A percentile compares a stretch with the other conserved stretches of the same genome.
phyloP scores from a whole-genome alignment of 352 stramenopile genomes.

The Globisporangium alternatum region DNA sequence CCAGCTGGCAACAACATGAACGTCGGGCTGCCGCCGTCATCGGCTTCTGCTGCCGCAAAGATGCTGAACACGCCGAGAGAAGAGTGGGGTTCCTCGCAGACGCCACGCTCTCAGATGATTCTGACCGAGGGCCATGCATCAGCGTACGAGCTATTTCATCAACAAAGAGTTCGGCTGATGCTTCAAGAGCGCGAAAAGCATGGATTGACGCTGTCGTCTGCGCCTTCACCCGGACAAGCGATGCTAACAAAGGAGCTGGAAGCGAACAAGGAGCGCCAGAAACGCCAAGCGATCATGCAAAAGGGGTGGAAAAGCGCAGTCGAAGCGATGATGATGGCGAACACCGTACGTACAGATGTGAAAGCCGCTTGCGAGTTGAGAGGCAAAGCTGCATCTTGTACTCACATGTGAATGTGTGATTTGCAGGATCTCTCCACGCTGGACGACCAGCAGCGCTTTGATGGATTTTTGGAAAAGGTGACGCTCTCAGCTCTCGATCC shows the following conservation, averaged over 20 bases:
- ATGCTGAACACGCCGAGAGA: constrained; percentile 69
- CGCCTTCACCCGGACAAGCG: constrained; percentile 77
- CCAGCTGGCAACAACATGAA: constrained; percentile 13
- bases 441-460: constrained; percentile 61
- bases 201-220: constrained; percentile 71
- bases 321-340: constrained; percentile 80
- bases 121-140: constrained; percentile 79
- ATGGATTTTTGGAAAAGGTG: constrained; percentile 62
- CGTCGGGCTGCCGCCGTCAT: constrained; percentile 39
- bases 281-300: constrained; percentile 86
- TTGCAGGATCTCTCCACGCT: constrained; percentile 42
- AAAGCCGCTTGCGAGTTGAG: background rate
- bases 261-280: constrained; percentile 86
- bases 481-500: constrained; percentile 56
- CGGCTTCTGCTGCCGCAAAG: constrained; percentile 35
- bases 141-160: constrained; percentile 85
- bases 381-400: background rate
- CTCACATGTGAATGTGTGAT: background rate
- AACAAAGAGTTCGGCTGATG: constrained; percentile 82
- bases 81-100: constrained; percentile 87
- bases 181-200: constrained; percentile 80
- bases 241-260: constrained; percentile 88
- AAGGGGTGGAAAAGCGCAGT: constrained; percentile 87
- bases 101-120: constrained; percentile 78
- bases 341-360: constrained; percentile 43